Evolutionary conservation across 257 asterid genomes (phyloP), one percentile per base, ranked within the genome.

Genomic region (Euphrasia confusa): DNA sequence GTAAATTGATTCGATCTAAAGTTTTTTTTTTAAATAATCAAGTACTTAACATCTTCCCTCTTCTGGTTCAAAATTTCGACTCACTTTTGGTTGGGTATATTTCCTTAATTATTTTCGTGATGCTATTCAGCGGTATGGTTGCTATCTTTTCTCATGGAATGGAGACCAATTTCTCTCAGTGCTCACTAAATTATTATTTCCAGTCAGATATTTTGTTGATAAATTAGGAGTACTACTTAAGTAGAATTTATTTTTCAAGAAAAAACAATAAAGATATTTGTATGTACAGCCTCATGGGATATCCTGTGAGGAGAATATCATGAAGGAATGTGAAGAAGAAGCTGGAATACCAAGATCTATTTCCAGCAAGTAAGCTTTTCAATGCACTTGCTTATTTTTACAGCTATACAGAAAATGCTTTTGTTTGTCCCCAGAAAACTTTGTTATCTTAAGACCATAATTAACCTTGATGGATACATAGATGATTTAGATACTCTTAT

Each of bases 251-350:
- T 45, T 13, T 42, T 42, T 4, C 49, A 42, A 10, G 49, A 4
- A 11, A 24, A 21, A 15, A 17, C 18, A 53, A 53, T 15, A 69
- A 58, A 13, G 47, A 42, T 45, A 52, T 35, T 12, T 66, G 44
- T 59, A 37, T 40, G 52, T 65, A 60, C 84, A 90, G 98, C 98
- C 98, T 15, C 84, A 78, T 72, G 98, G 91, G 66, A 82, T 86
- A 12, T 78, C 98, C 40, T 88, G 98, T 65, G 80, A 70, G 56
- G 88, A 88, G 75, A 88, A 91, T 84, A 66, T 91, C 61, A 77
- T 81, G 62, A 91, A 91, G 80, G 98, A 91, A 79, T 88, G 96
- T 68, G 75, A 91, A 79, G 98, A 91, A 75, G 98, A 91, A 74
- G 98, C 98, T 30, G 94, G 96, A 49, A 88, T 91, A 68, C 95